Evolutionary conservation across 176 grass and related monocot species (phyloP), one percentile per base, ranked within the genome.

Genomic region (Ensete glaucum): DNA sequence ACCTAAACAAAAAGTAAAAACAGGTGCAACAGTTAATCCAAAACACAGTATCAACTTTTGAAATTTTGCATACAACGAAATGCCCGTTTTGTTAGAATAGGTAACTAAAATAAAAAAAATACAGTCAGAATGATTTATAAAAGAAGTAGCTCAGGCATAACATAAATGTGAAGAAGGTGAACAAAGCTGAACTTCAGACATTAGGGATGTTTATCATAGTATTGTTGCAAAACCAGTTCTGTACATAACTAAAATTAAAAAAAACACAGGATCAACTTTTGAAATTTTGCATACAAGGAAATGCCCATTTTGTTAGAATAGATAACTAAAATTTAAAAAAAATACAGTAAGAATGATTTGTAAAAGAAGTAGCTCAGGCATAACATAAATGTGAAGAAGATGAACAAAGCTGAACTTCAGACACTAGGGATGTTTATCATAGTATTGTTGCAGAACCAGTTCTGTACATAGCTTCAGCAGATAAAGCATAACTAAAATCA

Each of bases 1-100:
- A 55, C 95, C 95, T 99, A 82, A 49, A 85, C 67, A 72, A 9
- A 85, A 58, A 60, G 19, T 51, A 14, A 70, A 76, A 71, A 17
- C 66, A 75, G 19, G 74, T 53, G 64, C 17, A 71, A 52, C 12
- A 74, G 16, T 34, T 24, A 74, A 56, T 56, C 52, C 9, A 74
- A 1, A 29, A 2, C 13, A 20, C 11, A 16, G 22, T 24, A 29
- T 2, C 2, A 16, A 9, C 20, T 57, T 11, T 17, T 17, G 53
- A 55, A 56, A 23, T 54, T 51, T 70, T 65, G 63, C 63, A 65
- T 22, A 4, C 11, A 67, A 67, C 12, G 2, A 67, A 43, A 43
- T 43, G 11, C 10, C 11, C 15, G 8, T 43, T 67, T n/a, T 11
- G 1, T 70, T 20, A 22, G 67, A 50, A 70, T 51, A 51, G 48